Evolutionary conservation across 2,329 filamentous ascomycete genomes (phyloP).

Genomic region (Podosphaera fusca): DNA sequence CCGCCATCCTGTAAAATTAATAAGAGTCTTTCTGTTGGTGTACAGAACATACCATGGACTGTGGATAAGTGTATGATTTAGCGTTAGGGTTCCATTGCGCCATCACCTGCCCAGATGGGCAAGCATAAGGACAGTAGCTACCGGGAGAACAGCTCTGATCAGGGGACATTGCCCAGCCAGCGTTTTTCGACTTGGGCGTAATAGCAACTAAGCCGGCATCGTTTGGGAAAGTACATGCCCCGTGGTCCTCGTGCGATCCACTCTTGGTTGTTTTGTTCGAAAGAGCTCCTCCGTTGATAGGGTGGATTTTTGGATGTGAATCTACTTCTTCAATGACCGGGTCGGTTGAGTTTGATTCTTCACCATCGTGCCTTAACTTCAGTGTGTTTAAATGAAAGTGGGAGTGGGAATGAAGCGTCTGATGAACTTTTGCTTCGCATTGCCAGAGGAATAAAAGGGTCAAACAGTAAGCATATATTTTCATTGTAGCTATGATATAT

Average conservation of each 20-base stretch:
- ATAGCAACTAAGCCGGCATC: constrained; percentile 44
- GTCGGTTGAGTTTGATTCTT: neutral
- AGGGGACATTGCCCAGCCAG: constrained; percentile 60
- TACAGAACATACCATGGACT: constrained; percentile 39
- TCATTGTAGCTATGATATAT: neutral
- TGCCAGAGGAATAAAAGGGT: neutral
- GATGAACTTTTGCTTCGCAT: neutral
- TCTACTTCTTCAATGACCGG: neutral
- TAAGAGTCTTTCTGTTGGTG: neutral
- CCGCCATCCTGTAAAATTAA: constrained; percentile 38
- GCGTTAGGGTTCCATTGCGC: constrained; percentile 56
- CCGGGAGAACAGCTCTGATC: constrained; percentile 45
- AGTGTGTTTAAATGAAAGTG: neutral
- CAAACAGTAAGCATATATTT: neutral
- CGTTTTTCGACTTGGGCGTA: constrained; percentile 40
- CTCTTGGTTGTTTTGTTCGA: neutral
- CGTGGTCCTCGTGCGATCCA: neutral
- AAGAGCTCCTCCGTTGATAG: neutral
- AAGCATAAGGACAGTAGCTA: constrained; percentile 55
- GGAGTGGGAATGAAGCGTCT: neutral
- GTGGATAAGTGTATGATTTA: constrained; percentile 39
- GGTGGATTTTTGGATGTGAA: neutral
- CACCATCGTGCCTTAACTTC: neutral
- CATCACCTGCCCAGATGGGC: constrained; percentile 52
- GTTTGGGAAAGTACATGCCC: constrained; percentile 39